Evolutionary conservation across 495 filamentous ascomycete genomes (phyloP).

Genomic region (Penicillium macrosclerotiorum): DNA sequence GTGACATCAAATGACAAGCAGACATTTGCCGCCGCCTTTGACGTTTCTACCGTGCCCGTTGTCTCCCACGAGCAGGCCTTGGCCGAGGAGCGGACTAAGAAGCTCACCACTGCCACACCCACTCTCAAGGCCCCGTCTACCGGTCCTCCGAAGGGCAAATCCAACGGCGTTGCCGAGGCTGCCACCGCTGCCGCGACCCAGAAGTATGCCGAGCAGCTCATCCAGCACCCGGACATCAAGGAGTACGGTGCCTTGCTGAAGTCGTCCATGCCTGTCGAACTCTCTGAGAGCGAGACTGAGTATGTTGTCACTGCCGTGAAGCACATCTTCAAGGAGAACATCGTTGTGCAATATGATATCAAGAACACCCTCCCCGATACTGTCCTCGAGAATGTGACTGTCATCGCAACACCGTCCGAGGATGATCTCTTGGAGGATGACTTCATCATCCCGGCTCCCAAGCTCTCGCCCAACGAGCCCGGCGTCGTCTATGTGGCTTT

Average conservation of each 20-base stretch:
- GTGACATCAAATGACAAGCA: slow-evolving; percentile 86
- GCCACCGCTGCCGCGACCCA: slow-evolving; percentile 75
- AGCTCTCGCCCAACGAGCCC: slow-evolving; percentile 74
- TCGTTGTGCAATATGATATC: slow-evolving; percentile 95
- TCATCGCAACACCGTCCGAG: slow-evolving; percentile 79
- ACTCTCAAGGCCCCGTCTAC: slow-evolving; percentile 91
- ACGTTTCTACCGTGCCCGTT: slow-evolving; percentile 85
- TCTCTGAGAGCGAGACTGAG: slow-evolving; percentile 96
- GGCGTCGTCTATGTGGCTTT: slow-evolving; percentile 95
- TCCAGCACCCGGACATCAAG: slow-evolving; percentile 84
- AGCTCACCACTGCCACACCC: slow-evolving; percentile 86
- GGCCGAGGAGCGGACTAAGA: slow-evolving; percentile 96
- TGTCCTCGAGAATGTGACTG: slow-evolving; percentile 85
- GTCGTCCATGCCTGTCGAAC: slow-evolving; percentile 78
- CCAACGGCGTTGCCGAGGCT: slow-evolving; percentile 68
- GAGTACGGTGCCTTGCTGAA: slow-evolving; percentile 87
- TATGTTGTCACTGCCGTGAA: slow-evolving; percentile 93
- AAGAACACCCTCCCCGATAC: slow-evolving; percentile 95
- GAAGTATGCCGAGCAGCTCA: slow-evolving; percentile 83
- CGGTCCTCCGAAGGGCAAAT: slow-evolving; percentile 71
- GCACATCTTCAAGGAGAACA: slow-evolving; percentile 94
- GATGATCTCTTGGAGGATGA: slow-evolving; percentile 80
- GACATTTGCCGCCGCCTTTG: slow-evolving; percentile 82
- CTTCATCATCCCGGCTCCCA: slow-evolving; percentile 86
- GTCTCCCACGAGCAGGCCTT: slow-evolving; percentile 94